Base-by-base conservation (phyloP, 176 grass and related monocot species). In the Ensete glaucum region DNA sequence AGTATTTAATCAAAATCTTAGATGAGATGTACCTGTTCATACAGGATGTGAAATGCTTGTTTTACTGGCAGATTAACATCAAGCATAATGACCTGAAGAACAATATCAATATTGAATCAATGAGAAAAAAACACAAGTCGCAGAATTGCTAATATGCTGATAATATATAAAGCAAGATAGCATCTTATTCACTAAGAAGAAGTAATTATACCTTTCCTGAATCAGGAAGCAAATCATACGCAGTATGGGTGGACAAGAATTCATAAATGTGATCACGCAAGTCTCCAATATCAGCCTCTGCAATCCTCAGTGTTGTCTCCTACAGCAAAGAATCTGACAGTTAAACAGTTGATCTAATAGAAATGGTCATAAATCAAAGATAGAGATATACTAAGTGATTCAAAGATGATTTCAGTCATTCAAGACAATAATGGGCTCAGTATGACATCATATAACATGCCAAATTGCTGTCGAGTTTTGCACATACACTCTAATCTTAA, bases 141-240 rank as follows among this genome's bases (percentile, higher is more conserved):
- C 29, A 5, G 29, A 34, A 34, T 34, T 34, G 3, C 29, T 5
- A 34, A 34, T 34, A 34, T 34, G 29, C 29, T 34, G 29, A 34
- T 34, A 34, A 34, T 5, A 34, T 34, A 34, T 34, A 34, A 34
- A 34, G 29, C 29, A 34, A 34, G 29, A 34, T 34, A 34, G 29
- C 29, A 34, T 34, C 29, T 34, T 34, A 34, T 34, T 34, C 29
- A 34, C 29, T 34, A 34, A 34, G 29, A 34, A 34, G 4, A 34
- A 34, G 4, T 34, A 34, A n/a, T 55, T 59, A n/a, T 59, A 74
- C 72, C 72, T 74, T 74, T 19, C 72, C 72, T 58, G 72, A 74
- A 54, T 74, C 72, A 34, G 72, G 72, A 58, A 74, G 72, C 53
- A 74, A 20, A 5, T 74, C 53, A 58, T 74, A 74, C n/a, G 53